These are phyloP conservation scores for Fomitopsis palustris DNA, from an alignment of 1,284 basidiomycete species.

Conservation along the genomic window DNA sequence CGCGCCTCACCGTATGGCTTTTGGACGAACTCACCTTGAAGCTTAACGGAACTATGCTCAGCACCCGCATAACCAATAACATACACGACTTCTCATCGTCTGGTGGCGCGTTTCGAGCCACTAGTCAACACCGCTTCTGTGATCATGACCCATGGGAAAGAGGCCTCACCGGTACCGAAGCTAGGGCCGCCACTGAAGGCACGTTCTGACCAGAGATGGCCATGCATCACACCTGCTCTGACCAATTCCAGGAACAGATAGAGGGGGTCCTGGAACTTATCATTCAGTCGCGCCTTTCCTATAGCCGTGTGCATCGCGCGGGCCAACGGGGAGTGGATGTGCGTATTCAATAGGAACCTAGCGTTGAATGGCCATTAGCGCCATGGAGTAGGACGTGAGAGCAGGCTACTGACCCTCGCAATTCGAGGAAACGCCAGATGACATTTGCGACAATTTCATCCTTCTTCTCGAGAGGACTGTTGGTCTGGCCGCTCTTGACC, in stretches of 20 bases:
- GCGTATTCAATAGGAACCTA: conserved; percentile 85
- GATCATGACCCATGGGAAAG: conserved; percentile 23
- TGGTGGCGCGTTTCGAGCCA: conserved; percentile 25
- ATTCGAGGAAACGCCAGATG: conserved; percentile 96
- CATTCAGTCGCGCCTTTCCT: conserved; percentile 78
- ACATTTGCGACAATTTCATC: conserved; percentile 98
- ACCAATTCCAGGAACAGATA: conserved; percentile 92
- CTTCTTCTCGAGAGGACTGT: conserved; percentile 82
- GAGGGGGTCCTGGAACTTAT: conserved; percentile 97
- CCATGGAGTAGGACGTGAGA: conserved; percentile 5
- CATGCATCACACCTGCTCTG: conserved; percentile 93
- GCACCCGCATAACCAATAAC: conserved; percentile 93
- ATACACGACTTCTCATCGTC: conserved; percentile 91
- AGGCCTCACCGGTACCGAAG: conserved; percentile 76
- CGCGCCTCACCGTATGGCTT: conserved; percentile 4
- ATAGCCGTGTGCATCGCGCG: conserved; percentile 87
- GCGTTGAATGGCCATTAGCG: not conserved
- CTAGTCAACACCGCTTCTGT: conserved; percentile 13
- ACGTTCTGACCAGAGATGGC: conserved; percentile 85
- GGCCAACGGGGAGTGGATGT: conserved; percentile 87
- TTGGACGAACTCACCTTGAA: conserved; percentile 68
- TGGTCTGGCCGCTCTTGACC: conserved; percentile 42
- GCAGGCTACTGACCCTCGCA: conserved; percentile 67
- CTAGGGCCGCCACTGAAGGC: conserved; percentile 93
- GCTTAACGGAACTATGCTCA: conserved; percentile 90